Base-by-base conservation (phyloP, 2,329 filamentous ascomycete genomes). In the Penicillium sp. region DNA sequence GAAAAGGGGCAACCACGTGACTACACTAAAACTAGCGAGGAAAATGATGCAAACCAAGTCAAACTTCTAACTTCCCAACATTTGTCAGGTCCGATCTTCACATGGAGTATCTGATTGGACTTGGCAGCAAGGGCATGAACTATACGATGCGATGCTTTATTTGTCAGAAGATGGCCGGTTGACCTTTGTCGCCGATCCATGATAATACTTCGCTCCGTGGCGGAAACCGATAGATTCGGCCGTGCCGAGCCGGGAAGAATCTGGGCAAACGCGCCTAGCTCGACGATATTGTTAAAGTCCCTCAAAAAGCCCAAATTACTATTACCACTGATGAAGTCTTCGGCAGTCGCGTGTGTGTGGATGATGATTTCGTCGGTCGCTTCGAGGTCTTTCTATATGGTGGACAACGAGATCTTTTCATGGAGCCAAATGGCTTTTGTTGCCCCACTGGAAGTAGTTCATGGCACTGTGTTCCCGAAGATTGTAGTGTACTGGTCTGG, bases 341-440 rank as follows among this genome's bases (percentile, higher is more conserved):
- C 11, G 77, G 77, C 0, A 76, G 69, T 43, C 63, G 75, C 1
- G 75, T 74, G 0, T 79, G 75, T 74, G 51, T 77, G 0, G 57
- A 77, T 46, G 71, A 66, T 6, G 38, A 51, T 0, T 77, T 79
- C 38, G 67, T 52, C 1, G 77, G 77, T 0, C 60, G 77, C 8
- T 79, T 79, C 42, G 77, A 80, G 51, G 76, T 78, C 0, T 77
- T 76, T 48, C 71, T 80, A 0, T 79, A 70, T 52, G 77, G 77
- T 0, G 77, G 77, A 1, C 68, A 66, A 80, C 46, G 71, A 67
- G 6, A 47, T 72, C 39, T 75, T 77, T 38, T 77, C 74, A 26
- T 79, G 76, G 77, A 77, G 72, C 49, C 76, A 78, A 58, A 80
- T 79, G 76, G 76, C 77, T 1, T 73, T 79, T 55, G 77, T 78